Base-by-base conservation (phyloP, 2,329 filamentous ascomycete species). In the Ophiostoma quercus region DNA sequence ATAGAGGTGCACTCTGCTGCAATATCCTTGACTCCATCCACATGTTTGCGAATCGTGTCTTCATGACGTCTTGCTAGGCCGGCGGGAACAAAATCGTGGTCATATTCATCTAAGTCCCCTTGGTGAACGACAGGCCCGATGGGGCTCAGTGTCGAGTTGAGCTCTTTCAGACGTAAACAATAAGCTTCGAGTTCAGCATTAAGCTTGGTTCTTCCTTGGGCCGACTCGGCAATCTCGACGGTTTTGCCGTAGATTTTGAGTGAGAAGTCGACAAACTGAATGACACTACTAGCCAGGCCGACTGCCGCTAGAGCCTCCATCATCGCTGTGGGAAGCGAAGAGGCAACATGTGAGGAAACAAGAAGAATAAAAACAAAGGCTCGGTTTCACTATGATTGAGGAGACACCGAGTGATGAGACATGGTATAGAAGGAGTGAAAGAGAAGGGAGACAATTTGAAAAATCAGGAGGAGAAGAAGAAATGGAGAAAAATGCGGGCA, bases 211-310 rank as follows among this genome's bases (percentile, higher is more conserved):
- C 1, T 37, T 12, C 62, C 62, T 8, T 25, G 6, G 12, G 8
- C 62, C 9, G 62, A 65, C 1, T n/a, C 3, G 32, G 16, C 29
- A 32, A 65, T 37, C 7, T 65, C 16, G 19, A 37, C 8, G 5
- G 62, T 37, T 37, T 37, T 37, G 29, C 34, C 14, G 32, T n/a
- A 39, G 32, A 65, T 37, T 14, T 65, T 65, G 32, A 37, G 34
- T 2, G 16, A 37, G 16, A 65, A 65, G 62, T 65, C 62, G n/a
- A 65, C 62, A 39, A 65, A 65, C 34, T 37, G 32, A 7, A 65
- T 12, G n/a, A 65, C 62, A 65, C 34, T 65, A 32, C 32, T 25
- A 22, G 62, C 62, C n/a, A 65, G 32, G 62, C 62, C n/a, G 3
- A 65, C 14, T 6, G 62, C 62, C 5, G n/a, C 29, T 8, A 65